Evolutionary conservation across 208 protist genomes (phyloP), one percentile per base, ranked within the genome.

Genomic region (Naegleria lovaniensis): DNA sequence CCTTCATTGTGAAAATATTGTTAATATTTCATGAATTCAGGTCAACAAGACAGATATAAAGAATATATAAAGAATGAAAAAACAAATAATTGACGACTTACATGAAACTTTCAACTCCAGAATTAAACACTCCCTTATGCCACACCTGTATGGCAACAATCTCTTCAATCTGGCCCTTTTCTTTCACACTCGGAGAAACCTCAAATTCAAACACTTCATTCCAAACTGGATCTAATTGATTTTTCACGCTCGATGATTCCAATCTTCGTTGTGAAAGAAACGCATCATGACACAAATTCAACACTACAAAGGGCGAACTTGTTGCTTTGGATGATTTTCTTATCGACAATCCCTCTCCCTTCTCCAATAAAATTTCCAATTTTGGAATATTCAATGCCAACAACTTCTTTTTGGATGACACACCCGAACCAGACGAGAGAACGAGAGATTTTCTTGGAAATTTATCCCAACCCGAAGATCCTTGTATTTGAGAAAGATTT

Each of bases 161-260:
- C n/a, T 79, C 67, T 79, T 79, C 67, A 79, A 79, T 33, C 29
- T 79, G 19, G 5, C 67, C 67, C 67, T 79, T 79, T 36, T 79
- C 67, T n/a, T 79, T 79, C n/a, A 36, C 67, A 29, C 29, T 36
- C n/a, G 67, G 67, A 36, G 67, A 36, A 79, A 79, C 29, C n/a
- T 79, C 67, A 79, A 79, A 79, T 79, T 79, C 67, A 79, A 79
- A 79, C 7, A 79, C 67, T 79, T 79, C 67, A 79, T 79, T 79
- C 16, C 16, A 79, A 0, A 79, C n/a, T 79, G 67, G 67, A 79
- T 79, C 67, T 25, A 79, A 33, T 79, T 19, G n/a, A 79, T 79
- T 79, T 33, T 79, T 79, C 9, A 79, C 29, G 9, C 9, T 36
- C 9, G 16, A 36, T 6, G 67, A 79, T 79, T 79, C 29, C n/a